Base-by-base conservation (phyloP, 192 early-diverging fungal genomes). In the Spinellus fusiger region DNA sequence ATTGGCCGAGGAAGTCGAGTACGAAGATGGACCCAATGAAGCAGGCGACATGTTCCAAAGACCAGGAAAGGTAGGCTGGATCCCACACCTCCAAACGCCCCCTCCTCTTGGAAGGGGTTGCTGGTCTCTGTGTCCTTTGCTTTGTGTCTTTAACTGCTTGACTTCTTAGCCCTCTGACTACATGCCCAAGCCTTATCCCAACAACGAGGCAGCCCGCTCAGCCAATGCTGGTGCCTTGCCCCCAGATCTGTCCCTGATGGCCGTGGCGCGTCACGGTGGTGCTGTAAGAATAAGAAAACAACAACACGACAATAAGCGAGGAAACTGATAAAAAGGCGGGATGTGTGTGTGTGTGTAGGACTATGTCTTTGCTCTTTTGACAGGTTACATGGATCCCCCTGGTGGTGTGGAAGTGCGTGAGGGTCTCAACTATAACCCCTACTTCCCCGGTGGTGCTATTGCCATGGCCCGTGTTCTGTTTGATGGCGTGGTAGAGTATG, bases 381-480 rank as follows among this genome's bases (percentile, higher is more conserved):
- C 93, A 16, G 94, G 96, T 31, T 98, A 96, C 79, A 79, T 84
- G 63, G 93, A 96, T 61, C 85, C 96, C 38, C 96, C 96, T 49
- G 91, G 93, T 16, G 94, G 96, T 71, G 85, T 98, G 54, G 82
- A 85, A 57, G 70, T 98, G 49, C 89, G 93, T 74, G 93, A 95
- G 68, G 96, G 94, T 56, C 82, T 98, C 18, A 92, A 96, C 86
- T 98, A 93, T 84, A 98, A 98, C 86, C 91, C 93, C 38, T 98
- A 96, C 82, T 98, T 98, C 90, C 96, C 93, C 18, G 94, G 96
- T 48, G 94, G 94, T 65, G 90, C 94, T 53, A 98, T 98, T 74
- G 84, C 84, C 55, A 98, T 98, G 94, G 96, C 93, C 32, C 88
- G 91, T 64, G 79, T 89, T 56, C 74, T 98, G 50, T 98, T 87